Evolutionary conservation across 116 monocot genomes (phyloP).

Genomic region (Dioscorea cayenensis): DNA sequence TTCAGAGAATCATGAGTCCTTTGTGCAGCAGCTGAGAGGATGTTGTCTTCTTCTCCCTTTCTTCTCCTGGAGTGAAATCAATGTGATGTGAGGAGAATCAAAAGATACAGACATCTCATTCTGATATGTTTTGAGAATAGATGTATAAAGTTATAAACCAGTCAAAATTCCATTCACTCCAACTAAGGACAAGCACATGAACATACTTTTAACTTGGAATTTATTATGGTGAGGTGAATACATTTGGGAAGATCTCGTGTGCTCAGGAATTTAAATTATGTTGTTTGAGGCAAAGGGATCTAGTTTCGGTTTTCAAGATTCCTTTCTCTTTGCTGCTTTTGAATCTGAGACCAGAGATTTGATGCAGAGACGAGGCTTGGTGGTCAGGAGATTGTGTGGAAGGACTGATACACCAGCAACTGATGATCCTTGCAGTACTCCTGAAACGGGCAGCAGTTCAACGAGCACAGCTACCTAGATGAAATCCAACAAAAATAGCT

Average conservation of each 20-base stretch:
- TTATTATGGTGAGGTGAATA: too few relatives aligned
- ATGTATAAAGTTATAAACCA: not conserved
- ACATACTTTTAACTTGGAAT: too few relatives aligned
- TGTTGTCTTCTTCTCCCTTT: too few relatives aligned
- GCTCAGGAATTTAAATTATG: too few relatives aligned
- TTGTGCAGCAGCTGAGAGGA: too few relatives aligned
- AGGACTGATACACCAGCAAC: conserved; percentile 84
- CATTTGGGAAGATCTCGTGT: too few relatives aligned
- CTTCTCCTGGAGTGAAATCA: conserved; percentile 6
- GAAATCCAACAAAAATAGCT: not conserved
- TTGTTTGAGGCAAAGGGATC: not conserved
- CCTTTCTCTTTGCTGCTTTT: conserved; percentile 22
- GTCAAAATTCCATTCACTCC: not conserved
- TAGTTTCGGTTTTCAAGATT: not conserved
- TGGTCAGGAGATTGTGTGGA: conserved; percentile 49
- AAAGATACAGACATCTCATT: too few relatives aligned
- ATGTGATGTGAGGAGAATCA: too few relatives aligned
- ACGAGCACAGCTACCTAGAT: conserved; percentile 67
- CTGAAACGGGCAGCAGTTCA: conserved; percentile 70
- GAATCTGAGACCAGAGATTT: conserved; percentile 46
- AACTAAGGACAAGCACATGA: too few relatives aligned
- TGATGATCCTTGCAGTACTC: conserved; percentile 49
- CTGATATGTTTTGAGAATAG: too few relatives aligned
- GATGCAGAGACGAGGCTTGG: conserved; percentile 72
- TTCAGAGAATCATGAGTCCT: too few relatives aligned